Base-by-base conservation (phyloP, 1,284 basidiomycete species). In the Trichosporon faecale region DNA sequence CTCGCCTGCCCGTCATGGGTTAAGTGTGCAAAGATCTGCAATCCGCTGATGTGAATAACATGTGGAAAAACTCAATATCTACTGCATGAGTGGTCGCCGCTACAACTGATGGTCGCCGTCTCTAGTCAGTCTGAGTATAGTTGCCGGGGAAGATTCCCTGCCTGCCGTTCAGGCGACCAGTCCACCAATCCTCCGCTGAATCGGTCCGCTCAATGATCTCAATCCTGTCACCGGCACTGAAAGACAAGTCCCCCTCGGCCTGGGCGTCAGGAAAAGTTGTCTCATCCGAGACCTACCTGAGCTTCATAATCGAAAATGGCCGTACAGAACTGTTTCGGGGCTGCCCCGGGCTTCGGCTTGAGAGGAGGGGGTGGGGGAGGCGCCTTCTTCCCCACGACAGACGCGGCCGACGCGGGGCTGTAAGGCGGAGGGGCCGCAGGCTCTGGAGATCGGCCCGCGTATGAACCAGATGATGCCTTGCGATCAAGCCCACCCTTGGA, bases 121-220 rank as follows among this genome's bases (percentile, higher is more conserved):
- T 44, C 60, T 67, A 73, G 64, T 83, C 81, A 18, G 77, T 73
- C 71, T 84, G 82, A 33, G 83, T 84, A 70, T 84, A 84, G 55
- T 77, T 86, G 87, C 95, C 96, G 67, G 96, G 96, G 85, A 99
- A 99, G 29, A 97, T 91, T 23, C 97, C 97, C 81, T 94, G 89
- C 70, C 84, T 83, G 1, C 95, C 95, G 75, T 93, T 89, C 73
- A 98, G 66, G 76, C 88, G 87, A 5, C 96, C 97, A 9, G 95
- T 98, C 96, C 96, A 99, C 96, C 96, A 99, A 80, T 99, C 97
- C 79, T 98, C 94, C 25, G 90, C 83, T 76, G 89, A 94, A 2
- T 88, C 88, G 12, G 92, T 92, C 79, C 90, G 88, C 83, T 97
- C 91, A 33, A 97, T 88, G 67, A 99, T 87, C 84, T 97, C 94